A percentile compares a stretch with the other conserved stretches of the same genome.
These are phyloP conservation scores for Puccinia polysora DNA, from an alignment of 1,284 basidiomycete species.

Conservation along the genomic window DNA sequence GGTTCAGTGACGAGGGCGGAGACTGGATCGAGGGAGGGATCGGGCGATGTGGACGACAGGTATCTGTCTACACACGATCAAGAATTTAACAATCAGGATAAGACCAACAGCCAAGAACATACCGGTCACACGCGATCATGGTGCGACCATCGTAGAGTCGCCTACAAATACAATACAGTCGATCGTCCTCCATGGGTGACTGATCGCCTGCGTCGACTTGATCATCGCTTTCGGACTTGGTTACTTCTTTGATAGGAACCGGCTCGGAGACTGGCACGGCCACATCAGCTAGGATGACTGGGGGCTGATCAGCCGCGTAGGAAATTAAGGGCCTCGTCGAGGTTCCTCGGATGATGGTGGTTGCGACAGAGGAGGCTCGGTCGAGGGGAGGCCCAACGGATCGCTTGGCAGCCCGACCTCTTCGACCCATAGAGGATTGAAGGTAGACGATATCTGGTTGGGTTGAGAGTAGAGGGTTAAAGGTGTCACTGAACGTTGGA, in stretches of 20 bases:
- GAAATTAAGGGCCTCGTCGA: constrained; percentile 38
- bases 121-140: constrained; percentile 44
- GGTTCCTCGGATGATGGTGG: constrained; percentile 25
- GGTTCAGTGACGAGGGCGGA: background rate
- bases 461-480: too few relatives aligned
- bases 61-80: too few relatives aligned
- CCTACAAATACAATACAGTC: constrained; percentile 36
- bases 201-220: background rate
- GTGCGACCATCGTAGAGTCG: constrained; percentile 32
- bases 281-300: constrained; percentile 13
- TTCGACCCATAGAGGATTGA: constrained; percentile 8
- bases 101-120: background rate
- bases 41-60: too few relatives aligned
- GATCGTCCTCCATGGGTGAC: constrained; percentile 40
- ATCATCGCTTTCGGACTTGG: background rate
- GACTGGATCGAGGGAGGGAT: background rate
- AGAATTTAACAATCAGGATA: background rate
- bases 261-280: background rate
- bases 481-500: too few relatives aligned
- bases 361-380: background rate
- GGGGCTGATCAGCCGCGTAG: constrained; percentile 6
- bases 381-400: background rate
- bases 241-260: too few relatives aligned
- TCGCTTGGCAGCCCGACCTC: constrained; percentile 19
- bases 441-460: too few relatives aligned